Base-by-base conservation (phyloP, 2,329 filamentous ascomycete species). In the Teratosphaeria gauchensis region DNA sequence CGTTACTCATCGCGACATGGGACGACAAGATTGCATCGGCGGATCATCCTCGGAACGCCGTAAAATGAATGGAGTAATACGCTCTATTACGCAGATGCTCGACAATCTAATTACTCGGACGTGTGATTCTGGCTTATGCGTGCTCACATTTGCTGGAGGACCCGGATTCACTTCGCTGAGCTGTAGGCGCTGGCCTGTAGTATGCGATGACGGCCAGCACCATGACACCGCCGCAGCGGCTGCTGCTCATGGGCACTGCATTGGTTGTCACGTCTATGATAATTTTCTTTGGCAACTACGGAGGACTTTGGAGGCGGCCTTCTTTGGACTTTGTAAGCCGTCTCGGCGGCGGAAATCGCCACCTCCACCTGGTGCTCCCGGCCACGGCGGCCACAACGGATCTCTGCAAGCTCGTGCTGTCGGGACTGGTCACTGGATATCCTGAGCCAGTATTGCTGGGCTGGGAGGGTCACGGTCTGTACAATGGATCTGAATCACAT, bases 391-490 rank as follows among this genome's bases (percentile, higher is more conserved):
- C 51, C 46, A 62, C 58, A 33, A 35, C 42, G 24, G 54, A 62
- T 52, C 55, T 62, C 4, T 62, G 61, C 52, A 55, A 53, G 28
- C 51, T 62, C 3, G 19, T 62, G 38, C 55, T 62, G 14, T 58
- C 58, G 6, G 53, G 31, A 11, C 11, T 31, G 9, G 51, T 57
- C 16, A 21, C 24, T 35, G 55, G 55, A 7, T 54, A 55, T 48
- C 58, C 53, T 16, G 52, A 53, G 48, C 80, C 74, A 19, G 88
- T 57, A 30, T 57, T 57, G 31, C 16, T 53, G 31, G 38, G 38
- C 24, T 57, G 30, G 28, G 55, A 33, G 4, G 32, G 38, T n/a
- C 48, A 42, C 28, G 55, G 38, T 31, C 21, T 14, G 21, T 33
- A 57, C 28, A 48, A 57, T 57, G 55, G 32, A 4, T n/a, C 33